Conservation (phyloP, 1,284 basidiomycete genomes). For the Phellopilus nigrolimitatus region DNA sequence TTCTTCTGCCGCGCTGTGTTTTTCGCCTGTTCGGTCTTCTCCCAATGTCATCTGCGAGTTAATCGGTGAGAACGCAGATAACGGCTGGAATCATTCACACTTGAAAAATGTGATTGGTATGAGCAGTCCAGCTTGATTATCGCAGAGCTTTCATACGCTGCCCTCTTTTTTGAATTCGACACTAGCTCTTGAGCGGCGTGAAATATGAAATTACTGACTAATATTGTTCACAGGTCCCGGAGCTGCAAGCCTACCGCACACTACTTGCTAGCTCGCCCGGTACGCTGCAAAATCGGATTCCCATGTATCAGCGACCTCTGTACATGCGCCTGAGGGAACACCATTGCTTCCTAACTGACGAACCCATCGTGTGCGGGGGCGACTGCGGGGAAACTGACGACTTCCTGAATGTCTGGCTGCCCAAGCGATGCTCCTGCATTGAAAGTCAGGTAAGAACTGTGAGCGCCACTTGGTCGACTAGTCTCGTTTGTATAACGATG, state of each 20-base stretch:
- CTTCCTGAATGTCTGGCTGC: constrained; percentile 43
- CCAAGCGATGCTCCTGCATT: constrained; percentile 31
- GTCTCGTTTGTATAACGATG: neutral
- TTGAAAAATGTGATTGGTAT: too few relatives aligned
- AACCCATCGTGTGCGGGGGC: constrained; percentile 32
- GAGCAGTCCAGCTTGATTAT: too few relatives aligned
- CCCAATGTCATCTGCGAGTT: too few relatives aligned
- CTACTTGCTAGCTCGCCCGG: constrained; percentile 24
- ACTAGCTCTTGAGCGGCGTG: neutral
- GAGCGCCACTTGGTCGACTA: neutral
- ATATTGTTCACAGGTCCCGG: constrained; percentile 24
- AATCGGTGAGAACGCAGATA: too few relatives aligned
- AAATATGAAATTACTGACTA: neutral
- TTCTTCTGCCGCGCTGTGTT: too few relatives aligned
- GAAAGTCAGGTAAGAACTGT: constrained; percentile 31
- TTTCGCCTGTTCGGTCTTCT: neutral
- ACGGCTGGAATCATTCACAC: too few relatives aligned
- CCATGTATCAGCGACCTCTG: constrained; percentile 33
- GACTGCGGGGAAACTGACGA: constrained; percentile 33
- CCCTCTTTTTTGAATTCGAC: too few relatives aligned
- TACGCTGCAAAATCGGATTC: constrained; percentile 22
- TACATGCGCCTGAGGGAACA: constrained; percentile 41
- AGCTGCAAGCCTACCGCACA: constrained; percentile 25
- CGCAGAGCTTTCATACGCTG: too few relatives aligned
- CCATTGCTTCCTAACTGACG: constrained; percentile 37